A percentile compares a stretch with the other conserved stretches of the same genome.
Evolutionary conservation across 2,329 filamentous ascomycete species (phyloP).

Genomic region (Xenosphaeropsis pyriputrescens): DNA sequence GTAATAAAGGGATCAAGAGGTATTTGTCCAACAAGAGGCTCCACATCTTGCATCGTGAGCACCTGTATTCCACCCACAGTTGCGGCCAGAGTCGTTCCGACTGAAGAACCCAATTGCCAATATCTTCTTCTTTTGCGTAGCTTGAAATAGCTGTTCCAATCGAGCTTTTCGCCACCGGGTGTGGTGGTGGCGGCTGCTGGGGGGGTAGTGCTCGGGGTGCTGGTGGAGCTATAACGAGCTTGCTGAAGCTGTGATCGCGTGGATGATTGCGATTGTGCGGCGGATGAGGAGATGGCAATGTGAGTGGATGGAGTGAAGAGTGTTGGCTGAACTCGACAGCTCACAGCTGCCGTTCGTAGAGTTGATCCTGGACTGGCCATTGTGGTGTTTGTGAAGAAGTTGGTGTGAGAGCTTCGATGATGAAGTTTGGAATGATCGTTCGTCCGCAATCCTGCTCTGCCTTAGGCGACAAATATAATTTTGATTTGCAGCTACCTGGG

Average conservation of each 20-base stretch:
- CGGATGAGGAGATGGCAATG: not conserved
- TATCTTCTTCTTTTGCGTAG: constrained; percentile 75
- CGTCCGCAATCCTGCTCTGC: no score
- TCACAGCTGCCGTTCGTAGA: constrained; percentile 15
- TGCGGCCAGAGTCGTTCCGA: constrained; percentile 45
- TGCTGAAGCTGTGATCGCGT: constrained; percentile 1
- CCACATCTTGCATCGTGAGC: constrained; percentile 57
- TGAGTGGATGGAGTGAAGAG: constrained; percentile 1
- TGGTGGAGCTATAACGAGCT: constrained; percentile 3
- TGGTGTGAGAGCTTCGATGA: no score
- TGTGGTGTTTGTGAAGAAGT: constrained; percentile 2
- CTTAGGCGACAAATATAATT: no score
- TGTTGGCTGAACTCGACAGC: constrained; percentile 12
- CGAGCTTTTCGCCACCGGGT: constrained; percentile 22
- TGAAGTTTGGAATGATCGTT: no score
- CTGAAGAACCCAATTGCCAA: constrained; percentile 67
- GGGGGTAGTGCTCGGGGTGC: not conserved
- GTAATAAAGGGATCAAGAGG: constrained; percentile 82
- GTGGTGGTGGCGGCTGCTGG: no score
- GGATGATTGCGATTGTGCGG: constrained; percentile 2
- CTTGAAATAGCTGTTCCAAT: constrained; percentile 89
- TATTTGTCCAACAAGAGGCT: constrained; percentile 54
- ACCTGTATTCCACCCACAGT: constrained; percentile 49
- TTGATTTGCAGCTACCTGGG: no score
- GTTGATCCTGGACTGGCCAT: constrained; percentile 16